Evolutionary conservation across 2,329 filamentous ascomycete species (phyloP), one percentile per base, ranked within the genome.

Genomic region (Fusarium domesticum): DNA sequence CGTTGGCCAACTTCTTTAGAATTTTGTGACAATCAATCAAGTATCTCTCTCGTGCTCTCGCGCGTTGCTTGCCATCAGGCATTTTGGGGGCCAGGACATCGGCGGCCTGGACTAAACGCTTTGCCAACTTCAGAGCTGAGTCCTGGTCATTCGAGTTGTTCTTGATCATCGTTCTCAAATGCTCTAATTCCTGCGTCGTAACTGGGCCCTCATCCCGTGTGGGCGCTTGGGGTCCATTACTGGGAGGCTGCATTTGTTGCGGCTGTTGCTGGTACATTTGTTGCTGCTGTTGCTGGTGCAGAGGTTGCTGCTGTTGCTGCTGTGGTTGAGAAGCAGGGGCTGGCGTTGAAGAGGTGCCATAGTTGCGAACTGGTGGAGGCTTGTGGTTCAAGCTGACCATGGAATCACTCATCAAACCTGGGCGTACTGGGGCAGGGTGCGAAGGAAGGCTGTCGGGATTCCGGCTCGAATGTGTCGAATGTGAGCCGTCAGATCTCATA

Each of bases 1-100:
- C 75, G 39, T 78, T 78, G 6, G 84, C 82, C 8, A 97, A 76
- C 65, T 95, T 96, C 73, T 96, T 96, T 34, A 97, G 72, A 18
- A 91, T 83, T 67, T 96, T 97, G 64, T 93, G 83, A 1, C 89
- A 89, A 62, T 97, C 93, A 54, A 84, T 71, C 14, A 92, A 73
- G 64, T 92, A 97, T 45, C 84, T 84, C 58, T 97, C 92, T 20
- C 89, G 84, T 2, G 84, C 76, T 58, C 93, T 89, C 7, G 81
- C 77, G 18, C 85, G 82, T 7, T 83, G 80, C 57, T 84, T 84
- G 30, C 90, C 84, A 54, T 89, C 87, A 0, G 79, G 74, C 8
- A 83, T 66, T 12, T 70, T 70, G 2, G 78, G 72, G 3, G 89
- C 81, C 2, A 98, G 77, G 5, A 87, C 81, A 11, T 84, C 83